Evolutionary conservation across 805 yeast species (phyloP).

Genomic region (Kodamaea laetipori): DNA sequence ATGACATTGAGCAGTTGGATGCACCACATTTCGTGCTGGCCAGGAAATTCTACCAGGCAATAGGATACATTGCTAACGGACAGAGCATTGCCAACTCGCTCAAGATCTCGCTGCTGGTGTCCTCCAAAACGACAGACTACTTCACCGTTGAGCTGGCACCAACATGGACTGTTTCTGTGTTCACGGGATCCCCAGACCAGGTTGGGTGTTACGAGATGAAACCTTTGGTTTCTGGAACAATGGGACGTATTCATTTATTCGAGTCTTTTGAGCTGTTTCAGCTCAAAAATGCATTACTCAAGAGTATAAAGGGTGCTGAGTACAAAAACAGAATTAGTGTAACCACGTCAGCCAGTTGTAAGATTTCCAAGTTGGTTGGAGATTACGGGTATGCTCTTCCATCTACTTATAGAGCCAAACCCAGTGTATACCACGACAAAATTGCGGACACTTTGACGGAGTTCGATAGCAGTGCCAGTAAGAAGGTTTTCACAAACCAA

Average conservation of each 20-base stretch:
- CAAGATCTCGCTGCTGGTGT: conserved; percentile 16
- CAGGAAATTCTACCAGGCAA: conserved; percentile 30
- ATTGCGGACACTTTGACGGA: conserved; percentile 36
- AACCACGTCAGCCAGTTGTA: conserved; percentile 33
- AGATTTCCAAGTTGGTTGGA: conserved; percentile 35
- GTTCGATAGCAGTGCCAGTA: conserved; percentile 35
- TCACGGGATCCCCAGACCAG: conserved; percentile 43
- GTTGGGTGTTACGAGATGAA: conserved; percentile 48
- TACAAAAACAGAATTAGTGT: conserved; percentile 22
- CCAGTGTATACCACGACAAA: conserved; percentile 24
- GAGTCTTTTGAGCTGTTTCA: conserved; percentile 32
- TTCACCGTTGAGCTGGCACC: conserved; percentile 17
- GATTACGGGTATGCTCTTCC: conserved; percentile 35
- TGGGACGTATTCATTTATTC: conserved; percentile 33
- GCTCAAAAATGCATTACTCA: conserved; percentile 18
- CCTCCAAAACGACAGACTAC: conserved; percentile 27
- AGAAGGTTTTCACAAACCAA: conserved; percentile 39
- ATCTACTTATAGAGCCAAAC: conserved; percentile 29
- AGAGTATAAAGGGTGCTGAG: conserved; percentile 1
- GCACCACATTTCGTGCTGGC: conserved; percentile 29
- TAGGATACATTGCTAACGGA: conserved; percentile 35
- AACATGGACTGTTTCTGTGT: conserved; percentile 34
- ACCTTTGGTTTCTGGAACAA: conserved; percentile 31
- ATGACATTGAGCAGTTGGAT: conserved; percentile 32
- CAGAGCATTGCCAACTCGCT: conserved; percentile 22